Evolutionary conservation across 306 rosid genomes (phyloP).

Genomic region (Geum urbanum): DNA sequence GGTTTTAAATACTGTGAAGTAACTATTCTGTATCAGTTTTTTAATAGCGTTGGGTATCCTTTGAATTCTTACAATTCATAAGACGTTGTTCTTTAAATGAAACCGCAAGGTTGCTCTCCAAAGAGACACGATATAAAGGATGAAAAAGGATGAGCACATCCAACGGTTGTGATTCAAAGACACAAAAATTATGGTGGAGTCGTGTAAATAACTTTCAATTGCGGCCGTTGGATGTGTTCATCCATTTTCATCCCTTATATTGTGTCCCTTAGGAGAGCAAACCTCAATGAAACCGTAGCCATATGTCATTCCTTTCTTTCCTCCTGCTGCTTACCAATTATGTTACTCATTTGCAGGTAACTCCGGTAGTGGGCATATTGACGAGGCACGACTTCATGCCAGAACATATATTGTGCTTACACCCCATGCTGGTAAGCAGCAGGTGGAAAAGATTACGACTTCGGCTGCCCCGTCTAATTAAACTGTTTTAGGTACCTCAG

Average conservation of each 20-base stretch:
- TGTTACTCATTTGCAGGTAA: conserved; percentile 52
- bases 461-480: conserved; percentile 28
- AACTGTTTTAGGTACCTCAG: conserved; percentile 23
- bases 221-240: too few species aligned
- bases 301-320: too few species aligned
- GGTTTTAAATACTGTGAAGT: background rate
- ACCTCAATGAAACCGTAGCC: too few species aligned
- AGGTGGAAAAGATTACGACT: conserved; percentile 66
- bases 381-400: conserved; percentile 91
- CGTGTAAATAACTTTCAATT: too few species aligned
- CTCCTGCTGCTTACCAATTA: conserved; percentile 14
- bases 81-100: background rate
- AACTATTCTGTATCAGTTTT: background rate
- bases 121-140: too few species aligned
- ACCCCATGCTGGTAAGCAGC: conserved; percentile 65
- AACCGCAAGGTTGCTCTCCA: too few species aligned
- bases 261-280: too few species aligned
- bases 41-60: background rate
- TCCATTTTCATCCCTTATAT: too few species aligned
- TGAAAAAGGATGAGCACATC: too few species aligned
- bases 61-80: background rate
- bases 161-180: too few species aligned
- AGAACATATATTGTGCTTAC: conserved; percentile 69
- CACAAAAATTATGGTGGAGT: too few species aligned
- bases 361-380: conserved; percentile 74